A percentile compares a stretch with the other conserved stretches of the same genome.
Evolutionary conservation across 2,329 filamentous ascomycete species (phyloP).

Genomic region (Calycina herbarum): DNA sequence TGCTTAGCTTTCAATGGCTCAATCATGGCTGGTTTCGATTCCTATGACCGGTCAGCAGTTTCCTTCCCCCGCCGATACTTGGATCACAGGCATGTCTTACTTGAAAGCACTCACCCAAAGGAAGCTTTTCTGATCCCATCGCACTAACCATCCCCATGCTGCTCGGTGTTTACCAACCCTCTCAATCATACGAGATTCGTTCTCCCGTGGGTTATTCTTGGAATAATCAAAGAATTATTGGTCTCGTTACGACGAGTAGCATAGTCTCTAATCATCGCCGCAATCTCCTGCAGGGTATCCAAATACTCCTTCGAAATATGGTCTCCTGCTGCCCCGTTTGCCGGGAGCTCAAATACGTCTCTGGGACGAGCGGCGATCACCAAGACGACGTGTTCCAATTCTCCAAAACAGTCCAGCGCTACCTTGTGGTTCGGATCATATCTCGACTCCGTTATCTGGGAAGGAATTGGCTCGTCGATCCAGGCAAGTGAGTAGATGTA

Average conservation of each 20-base stretch:
- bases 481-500: neutral
- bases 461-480: neutral
- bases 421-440: neutral
- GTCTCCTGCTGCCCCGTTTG: neutral
- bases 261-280: neutral
- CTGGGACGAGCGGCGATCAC: neutral
- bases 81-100: constrained; percentile 57
- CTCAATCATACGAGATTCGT: neutral
- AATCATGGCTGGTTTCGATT: constrained; percentile 98
- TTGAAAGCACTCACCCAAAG: constrained; percentile 58
- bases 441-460: neutral
- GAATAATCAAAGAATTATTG: neutral
- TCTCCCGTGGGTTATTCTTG: neutral
- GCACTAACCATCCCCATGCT: neutral
- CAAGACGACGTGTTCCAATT: neutral
- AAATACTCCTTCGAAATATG: neutral
- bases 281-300: neutral
- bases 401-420: neutral
- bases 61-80: neutral
- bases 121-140: constrained; percentile 67
- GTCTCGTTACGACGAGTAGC: neutral
- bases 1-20: constrained; percentile 90
- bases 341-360: neutral
- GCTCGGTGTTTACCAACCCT: neutral
- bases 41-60: constrained; percentile 46